Conservation (phyloP, 176 grass and related monocot genomes). For the Musa itinerans region DNA sequence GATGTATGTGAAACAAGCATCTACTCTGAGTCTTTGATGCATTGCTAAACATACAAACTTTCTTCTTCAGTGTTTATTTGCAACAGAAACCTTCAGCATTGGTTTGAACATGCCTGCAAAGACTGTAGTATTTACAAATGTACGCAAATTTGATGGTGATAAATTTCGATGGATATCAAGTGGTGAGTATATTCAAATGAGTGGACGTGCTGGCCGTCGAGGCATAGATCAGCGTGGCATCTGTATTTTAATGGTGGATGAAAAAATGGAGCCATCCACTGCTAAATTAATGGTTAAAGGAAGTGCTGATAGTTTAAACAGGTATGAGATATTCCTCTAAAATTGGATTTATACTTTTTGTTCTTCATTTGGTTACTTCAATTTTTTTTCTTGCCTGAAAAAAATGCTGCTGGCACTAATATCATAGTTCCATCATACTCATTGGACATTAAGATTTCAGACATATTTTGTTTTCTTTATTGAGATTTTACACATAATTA, state of each 20-base stretch:
- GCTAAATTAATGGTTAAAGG: constrained; percentile 97
- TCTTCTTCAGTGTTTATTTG: constrained; percentile 79
- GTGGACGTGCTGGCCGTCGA: constrained; percentile 82
- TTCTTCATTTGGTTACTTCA: constrained; percentile 1
- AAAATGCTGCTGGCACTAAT: too few relatives aligned
- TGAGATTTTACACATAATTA: too few relatives aligned
- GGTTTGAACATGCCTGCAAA: constrained; percentile 99
- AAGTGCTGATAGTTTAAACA: constrained; percentile 95
- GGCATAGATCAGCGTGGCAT: constrained; percentile 91
- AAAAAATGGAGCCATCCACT: constrained; percentile 92
- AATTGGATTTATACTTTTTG: not conserved
- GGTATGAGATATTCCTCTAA: constrained; percentile 19
- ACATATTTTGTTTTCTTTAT: too few relatives aligned
- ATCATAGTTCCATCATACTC: too few relatives aligned
- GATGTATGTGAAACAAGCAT: too few relatives aligned
- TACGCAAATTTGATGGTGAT: constrained; percentile 90
- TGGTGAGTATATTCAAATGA: constrained; percentile 99
- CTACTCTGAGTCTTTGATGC: not conserved
- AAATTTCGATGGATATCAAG: constrained; percentile 89
- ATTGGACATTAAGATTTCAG: too few relatives aligned
- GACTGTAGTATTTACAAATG: constrained; percentile 94
- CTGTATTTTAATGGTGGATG: constrained; percentile 95
- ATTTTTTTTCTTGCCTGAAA: not conserved
- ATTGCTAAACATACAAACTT: constrained; percentile 9
- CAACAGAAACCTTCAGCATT: constrained; percentile 99